Percentiles rank a stretch among this genome's conserved stretches.
Conservation (phyloP, 495 filamentous ascomycete genomes). For the Trichodelitschia bisporula region DNA sequence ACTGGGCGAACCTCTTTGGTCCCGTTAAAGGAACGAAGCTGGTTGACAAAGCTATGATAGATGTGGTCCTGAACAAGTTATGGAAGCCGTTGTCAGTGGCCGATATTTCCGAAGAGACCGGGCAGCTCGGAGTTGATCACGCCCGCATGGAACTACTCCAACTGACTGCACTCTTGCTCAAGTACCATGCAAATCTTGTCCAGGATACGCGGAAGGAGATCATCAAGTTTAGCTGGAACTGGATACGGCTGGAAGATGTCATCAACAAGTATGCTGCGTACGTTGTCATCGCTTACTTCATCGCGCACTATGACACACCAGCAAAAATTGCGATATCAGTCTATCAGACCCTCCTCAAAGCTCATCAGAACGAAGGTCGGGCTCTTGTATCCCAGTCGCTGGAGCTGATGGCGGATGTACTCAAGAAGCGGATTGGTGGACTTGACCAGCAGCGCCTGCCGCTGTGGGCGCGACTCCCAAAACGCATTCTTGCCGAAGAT, state of each 20-base stretch:
- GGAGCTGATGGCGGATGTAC: conserved; percentile 77
- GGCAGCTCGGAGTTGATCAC: conserved; percentile 76
- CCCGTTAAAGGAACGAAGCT: conserved; percentile 40
- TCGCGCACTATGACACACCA: conserved; percentile 88
- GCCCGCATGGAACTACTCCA: conserved; percentile 91
- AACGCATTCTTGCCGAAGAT: conserved; percentile 81
- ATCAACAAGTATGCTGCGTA: conserved; percentile 99
- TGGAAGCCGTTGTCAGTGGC: conserved; percentile 65
- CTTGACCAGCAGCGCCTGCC: conserved; percentile 33
- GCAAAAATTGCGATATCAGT: conserved; percentile 89
- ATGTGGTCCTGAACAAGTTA: conserved; percentile 75
- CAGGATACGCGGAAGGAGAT: conserved; percentile 90
- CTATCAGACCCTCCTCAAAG: conserved; percentile 69
- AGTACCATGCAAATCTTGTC: conserved; percentile 65
- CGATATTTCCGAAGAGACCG: conserved; percentile 64
- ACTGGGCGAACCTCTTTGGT: conserved; percentile 26
- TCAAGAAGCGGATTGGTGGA: conserved; percentile 43
- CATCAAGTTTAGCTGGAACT: conserved; percentile 98
- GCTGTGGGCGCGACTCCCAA: conserved; percentile 75
- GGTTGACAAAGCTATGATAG: conserved; percentile 71
- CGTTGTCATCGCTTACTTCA: conserved; percentile 92
- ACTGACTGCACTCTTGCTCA: conserved; percentile 78
- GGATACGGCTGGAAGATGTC: conserved; percentile 87
- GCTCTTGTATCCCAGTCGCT: conserved; percentile 82
- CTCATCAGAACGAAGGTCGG: conserved; percentile 85